A percentile compares a stretch with the other conserved stretches of the same genome.
Evolutionary conservation across 345 rosid species (phyloP).

Genomic region (Bretschneidera sinensis): DNA sequence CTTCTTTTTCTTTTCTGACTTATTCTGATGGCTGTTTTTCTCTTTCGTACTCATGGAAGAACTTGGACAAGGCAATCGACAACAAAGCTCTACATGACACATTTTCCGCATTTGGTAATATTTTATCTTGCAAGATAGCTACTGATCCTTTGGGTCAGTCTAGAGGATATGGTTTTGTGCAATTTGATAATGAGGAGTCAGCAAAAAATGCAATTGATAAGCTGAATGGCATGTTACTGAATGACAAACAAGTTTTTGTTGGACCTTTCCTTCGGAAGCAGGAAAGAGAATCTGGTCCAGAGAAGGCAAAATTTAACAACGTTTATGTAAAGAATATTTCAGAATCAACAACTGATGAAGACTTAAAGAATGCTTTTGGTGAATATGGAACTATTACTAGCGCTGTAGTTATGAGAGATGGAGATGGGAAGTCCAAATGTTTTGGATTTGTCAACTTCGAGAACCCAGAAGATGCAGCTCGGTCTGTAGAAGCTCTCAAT

Average conservation of each 20-base stretch:
- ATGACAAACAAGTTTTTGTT: slow-evolving; percentile 71
- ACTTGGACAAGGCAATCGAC: slow-evolving; percentile 75
- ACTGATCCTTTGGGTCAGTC: slow-evolving; percentile 70
- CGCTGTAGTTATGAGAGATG: slow-evolving; percentile 68
- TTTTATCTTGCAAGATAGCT: slow-evolving; percentile 76
- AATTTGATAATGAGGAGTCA: slow-evolving; percentile 65
- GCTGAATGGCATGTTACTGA: slow-evolving; percentile 63
- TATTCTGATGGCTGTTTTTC: slow-evolving; percentile 9
- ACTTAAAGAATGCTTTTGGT: slow-evolving; percentile 51
- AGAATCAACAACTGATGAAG: slow-evolving; percentile 52
- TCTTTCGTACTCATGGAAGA: slow-evolving; percentile 31
- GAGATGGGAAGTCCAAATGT: slow-evolving; percentile 77
- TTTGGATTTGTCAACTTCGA: slow-evolving; percentile 98
- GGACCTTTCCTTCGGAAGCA: slow-evolving; percentile 79
- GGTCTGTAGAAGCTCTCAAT: slow-evolving; percentile 80
- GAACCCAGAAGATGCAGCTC: slow-evolving; percentile 78
- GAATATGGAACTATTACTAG: slow-evolving; percentile 68
- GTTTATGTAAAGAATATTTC: slow-evolving; percentile 77
- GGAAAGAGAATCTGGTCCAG: slow-evolving; percentile 55
- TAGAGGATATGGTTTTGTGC: slow-evolving; percentile 80
- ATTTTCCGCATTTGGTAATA: slow-evolving; percentile 58
- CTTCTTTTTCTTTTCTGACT: not conserved
- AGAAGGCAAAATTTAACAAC: slow-evolving; percentile 58
- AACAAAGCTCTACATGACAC: slow-evolving; percentile 70
- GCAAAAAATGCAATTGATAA: slow-evolving; percentile 69